Base-by-base conservation (phyloP, 2,329 filamentous ascomycete species). In the Xylaria hypoxylon region DNA sequence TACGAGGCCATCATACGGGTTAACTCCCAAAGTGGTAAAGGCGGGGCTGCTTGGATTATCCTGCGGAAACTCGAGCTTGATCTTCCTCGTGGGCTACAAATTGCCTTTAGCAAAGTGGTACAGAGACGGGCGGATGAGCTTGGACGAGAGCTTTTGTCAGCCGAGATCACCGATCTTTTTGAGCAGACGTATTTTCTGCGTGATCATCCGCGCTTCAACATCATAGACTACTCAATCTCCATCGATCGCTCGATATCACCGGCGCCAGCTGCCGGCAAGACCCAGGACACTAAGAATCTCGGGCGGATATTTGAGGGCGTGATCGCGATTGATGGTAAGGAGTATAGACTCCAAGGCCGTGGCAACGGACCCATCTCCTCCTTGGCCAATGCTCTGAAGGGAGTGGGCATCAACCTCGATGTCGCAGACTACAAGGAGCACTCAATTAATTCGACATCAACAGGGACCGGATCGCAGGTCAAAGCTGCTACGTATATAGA, bases 1-100 rank as follows among this genome's bases (percentile, higher is more conserved):
- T 98, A 98, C 86, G 94, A 98, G 81, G 95, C 95, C 65, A 92
- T 98, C 77, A 98, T 98, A 77, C 92, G 95, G 67, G 95, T 98
- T 86, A 99, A 98, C 84, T 97, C 93, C 19, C 95, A 98, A 79
- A 93, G 89, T 74, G 95, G 95, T 71, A 98, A 99, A 83, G 95
- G 95, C 68, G 96, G 96, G 73, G 90, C 93, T 67, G 94, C 95
- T 57, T 98, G 93, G 92, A 92, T 98, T 77, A 94, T 98, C 77
- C 90, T 94, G 77, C 90, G 92, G 73, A 91, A 93, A 75, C 88
- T 98, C 68, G 89, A 96, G 76, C 91, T 98, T 75, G 96, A 98
- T 79, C 88, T 98, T 58, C 96, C 96, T 17, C 92, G 96, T 69
- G 94, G 94, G 59, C 87, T 98, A 58, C 95, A 98, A 80, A 87